Evolutionary conservation across 2,329 filamentous ascomycete species (phyloP).

Genomic region (Ophiostoma populinum): DNA sequence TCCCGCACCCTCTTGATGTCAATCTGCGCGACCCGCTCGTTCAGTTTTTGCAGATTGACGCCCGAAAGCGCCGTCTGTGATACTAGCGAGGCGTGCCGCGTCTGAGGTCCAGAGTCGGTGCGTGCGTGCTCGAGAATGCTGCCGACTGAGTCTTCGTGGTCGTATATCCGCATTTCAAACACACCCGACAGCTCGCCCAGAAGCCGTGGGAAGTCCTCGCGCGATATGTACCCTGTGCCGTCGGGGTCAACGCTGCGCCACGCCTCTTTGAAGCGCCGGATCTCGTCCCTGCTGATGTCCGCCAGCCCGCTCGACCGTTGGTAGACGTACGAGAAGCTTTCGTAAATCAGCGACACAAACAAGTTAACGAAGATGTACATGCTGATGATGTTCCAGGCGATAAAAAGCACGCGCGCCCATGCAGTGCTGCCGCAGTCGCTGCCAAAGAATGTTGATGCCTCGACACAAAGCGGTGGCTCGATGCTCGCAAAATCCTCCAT

Average conservation of each 20-base stretch:
- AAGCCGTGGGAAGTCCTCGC: slow-evolving; percentile 74
- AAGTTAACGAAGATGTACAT: slow-evolving; percentile 99
- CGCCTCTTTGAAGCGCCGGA: slow-evolving; percentile 92
- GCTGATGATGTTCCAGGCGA: slow-evolving; percentile 96
- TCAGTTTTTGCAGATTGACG: slow-evolving; percentile 60
- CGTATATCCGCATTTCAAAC: slow-evolving; percentile 95
- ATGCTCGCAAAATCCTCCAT: slow-evolving; percentile 92
- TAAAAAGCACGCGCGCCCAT: slow-evolving; percentile 82
- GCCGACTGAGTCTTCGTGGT: slow-evolving; percentile 74
- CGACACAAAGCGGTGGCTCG: slow-evolving; percentile 63
- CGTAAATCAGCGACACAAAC: slow-evolving; percentile 96
- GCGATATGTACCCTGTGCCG: slow-evolving; percentile 79
- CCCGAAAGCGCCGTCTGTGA: slow-evolving; percentile 34
- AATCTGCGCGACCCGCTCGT: slow-evolving; percentile 52
- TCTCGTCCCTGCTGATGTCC: slow-evolving; percentile 80
- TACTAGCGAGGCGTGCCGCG: slow-evolving; percentile 35
- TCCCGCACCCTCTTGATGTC: slow-evolving; percentile 59
- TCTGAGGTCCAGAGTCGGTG: slow-evolving; percentile 25
- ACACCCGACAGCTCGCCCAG: slow-evolving; percentile 85
- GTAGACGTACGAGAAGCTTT: slow-evolving; percentile 98
- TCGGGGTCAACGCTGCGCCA: slow-evolving; percentile 92
- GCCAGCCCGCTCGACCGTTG: slow-evolving; percentile 88
- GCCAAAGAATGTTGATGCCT: slow-evolving; percentile 53
- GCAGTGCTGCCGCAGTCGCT: slow-evolving; percentile 84
- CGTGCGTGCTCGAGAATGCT: slow-evolving; percentile 74